These are phyloP conservation scores for Nemania serpens DNA, from an alignment of 2,329 filamentous ascomycete species.

Conservation along the genomic window DNA sequence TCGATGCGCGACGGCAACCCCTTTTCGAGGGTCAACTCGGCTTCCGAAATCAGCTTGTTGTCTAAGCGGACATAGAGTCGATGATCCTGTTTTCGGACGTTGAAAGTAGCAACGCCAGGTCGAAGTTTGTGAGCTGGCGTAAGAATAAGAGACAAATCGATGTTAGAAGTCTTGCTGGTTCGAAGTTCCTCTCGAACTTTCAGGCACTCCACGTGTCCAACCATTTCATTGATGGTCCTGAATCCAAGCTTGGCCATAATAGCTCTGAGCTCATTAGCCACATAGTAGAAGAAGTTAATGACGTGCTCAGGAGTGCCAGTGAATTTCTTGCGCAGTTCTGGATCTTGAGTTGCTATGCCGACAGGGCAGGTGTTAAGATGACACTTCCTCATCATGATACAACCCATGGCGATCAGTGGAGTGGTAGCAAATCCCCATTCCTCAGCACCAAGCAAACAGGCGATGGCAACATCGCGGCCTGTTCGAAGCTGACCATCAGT, in stretches of 20 bases:
- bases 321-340: conserved; percentile 93
- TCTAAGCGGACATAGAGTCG: conserved; percentile 89
- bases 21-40: conserved; percentile 92
- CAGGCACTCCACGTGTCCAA: conserved; percentile 86
- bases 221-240: conserved; percentile 97
- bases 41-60: conserved; percentile 96
- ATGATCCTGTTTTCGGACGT: conserved; percentile 97
- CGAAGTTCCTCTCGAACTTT: conserved; percentile 87
- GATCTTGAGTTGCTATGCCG: conserved; percentile 93
- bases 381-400: conserved; percentile 90
- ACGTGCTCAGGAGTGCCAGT: conserved; percentile 91
- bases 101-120: conserved; percentile 93
- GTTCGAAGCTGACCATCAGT: conserved; percentile 94
- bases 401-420: conserved; percentile 94
- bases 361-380: conserved; percentile 68
- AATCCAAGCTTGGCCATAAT: conserved; percentile 97
- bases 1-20: conserved; percentile 91
- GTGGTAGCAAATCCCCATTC: conserved; percentile 97
- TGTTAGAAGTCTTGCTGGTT: conserved; percentile 87
- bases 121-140: conserved; percentile 96
- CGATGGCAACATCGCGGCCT: conserved; percentile 90
- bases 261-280: conserved; percentile 92
- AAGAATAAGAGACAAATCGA: conserved; percentile 89
- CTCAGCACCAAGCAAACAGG: conserved; percentile 93
- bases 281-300: conserved; percentile 99